Percentiles rank a stretch among this genome's conserved stretches.
phyloP scores from a whole-genome alignment of 176 grass and related monocot species.

The Ampelocalamus luodianensis region DNA sequence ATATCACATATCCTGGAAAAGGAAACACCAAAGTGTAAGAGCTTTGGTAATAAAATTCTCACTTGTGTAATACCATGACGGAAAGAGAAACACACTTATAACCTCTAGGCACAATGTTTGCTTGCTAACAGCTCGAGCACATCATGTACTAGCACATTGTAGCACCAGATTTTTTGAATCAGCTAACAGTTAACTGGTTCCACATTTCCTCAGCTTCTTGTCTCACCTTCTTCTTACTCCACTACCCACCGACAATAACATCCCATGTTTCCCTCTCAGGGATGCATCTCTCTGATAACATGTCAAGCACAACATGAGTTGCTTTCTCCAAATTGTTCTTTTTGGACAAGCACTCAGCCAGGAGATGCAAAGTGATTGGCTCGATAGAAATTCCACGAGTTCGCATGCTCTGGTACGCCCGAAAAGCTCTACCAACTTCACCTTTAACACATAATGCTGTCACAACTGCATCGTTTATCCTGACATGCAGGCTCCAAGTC shows the following conservation, averaged over 20 bases:
- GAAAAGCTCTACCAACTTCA: conserved; percentile 62
- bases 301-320: conserved; percentile 65
- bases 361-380: conserved; percentile 61
- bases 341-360: conserved; percentile 68
- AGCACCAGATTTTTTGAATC: conserved; percentile 27
- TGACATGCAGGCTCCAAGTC: conserved; percentile 81
- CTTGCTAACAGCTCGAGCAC: background rate
- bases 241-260: conserved; percentile 63
- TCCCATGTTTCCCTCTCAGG: conserved; percentile 75
- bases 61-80: background rate
- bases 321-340: conserved; percentile 67
- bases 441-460: conserved; percentile 56
- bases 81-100: background rate
- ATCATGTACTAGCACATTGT: conserved; percentile 17
- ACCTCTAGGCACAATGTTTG: background rate
- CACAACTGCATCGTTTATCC: conserved; percentile 74
- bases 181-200: conserved; percentile 44
- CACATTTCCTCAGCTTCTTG: conserved; percentile 57
- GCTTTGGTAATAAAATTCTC: background rate
- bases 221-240: conserved; percentile 57
- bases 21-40: background rate
- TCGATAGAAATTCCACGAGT: conserved; percentile 74
- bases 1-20: conserved; percentile 17
- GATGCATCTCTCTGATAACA: conserved; percentile 77
- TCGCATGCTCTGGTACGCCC: conserved; percentile 68